Evolutionary conservation across 148 eudicot species (phyloP), one percentile per base, ranked within the genome.

Genomic region (Chenopodium berlandieri): DNA sequence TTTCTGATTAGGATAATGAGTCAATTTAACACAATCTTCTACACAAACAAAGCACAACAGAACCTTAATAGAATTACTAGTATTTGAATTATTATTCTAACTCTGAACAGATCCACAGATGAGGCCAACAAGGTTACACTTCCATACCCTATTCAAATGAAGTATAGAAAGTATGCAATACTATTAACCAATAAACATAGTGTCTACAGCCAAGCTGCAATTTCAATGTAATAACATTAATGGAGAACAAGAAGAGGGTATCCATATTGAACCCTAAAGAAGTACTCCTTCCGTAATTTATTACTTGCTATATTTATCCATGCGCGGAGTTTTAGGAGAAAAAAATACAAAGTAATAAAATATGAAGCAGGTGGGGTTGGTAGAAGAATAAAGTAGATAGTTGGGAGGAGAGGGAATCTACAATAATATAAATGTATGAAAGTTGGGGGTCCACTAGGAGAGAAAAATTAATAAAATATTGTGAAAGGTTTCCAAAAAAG

Each of bases 191-290:
- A 63, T 73, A 23, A 20, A 27, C 23, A 50, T 75, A 75, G 66
- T 75, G 20, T 37, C 62, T 17, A 56, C 62, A 56, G 16, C 20
- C 4, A 12, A 16, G 46, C 25, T 64, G 37, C 56, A 76, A 9
- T 75, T 7, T 27, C 62, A 9, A 44, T 19, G 9, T 40, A 1
- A 74, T 72, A 64, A 52, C 58, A 78, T 67, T 52, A 52, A 13
- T 25, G 46, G 69, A 71, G 68, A 14, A 25, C 17, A 64, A 31
- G 7, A 60, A 10, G 19, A 71, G n/a, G 75, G 67, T 58, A 73
- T 79, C 60, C 27, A 30, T 32, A 54, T 12, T 73, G 71, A 48
- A 76, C 73, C 40, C 27, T 58, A 83, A 34, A 19, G 54, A 77
- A 80, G 30, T 27, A 27, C 27, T 27, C 27, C 27, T 27, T 27